Conservation (phyloP, 202 grass and related monocot species). For the Carex arenaria region DNA sequence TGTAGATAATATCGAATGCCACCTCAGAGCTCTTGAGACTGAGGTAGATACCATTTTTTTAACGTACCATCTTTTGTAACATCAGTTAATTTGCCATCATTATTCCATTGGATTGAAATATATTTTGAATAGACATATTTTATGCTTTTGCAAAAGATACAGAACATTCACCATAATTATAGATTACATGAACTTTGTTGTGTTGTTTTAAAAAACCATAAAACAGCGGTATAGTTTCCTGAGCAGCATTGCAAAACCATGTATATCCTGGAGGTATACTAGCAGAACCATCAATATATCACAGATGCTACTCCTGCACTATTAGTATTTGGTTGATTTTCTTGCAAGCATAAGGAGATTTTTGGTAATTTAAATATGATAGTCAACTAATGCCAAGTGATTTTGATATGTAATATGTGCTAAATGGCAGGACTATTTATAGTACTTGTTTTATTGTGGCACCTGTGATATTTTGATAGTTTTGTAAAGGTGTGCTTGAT, state of each 20-base stretch:
- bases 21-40: conserved; percentile 58
- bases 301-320: background rate
- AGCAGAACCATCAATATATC: background rate
- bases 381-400: background rate
- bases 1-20: conserved; percentile 86
- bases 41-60: conserved; percentile 45
- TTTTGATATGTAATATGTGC: background rate
- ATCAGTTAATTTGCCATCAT: conserved; percentile 19
- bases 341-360: background rate
- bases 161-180: background rate
- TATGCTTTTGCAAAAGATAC: background rate
- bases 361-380: background rate
- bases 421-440: background rate
- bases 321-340: too few species aligned
- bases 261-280: background rate
- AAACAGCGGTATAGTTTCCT: background rate
- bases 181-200: background rate
- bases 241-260: background rate
- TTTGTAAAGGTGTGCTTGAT: background rate
- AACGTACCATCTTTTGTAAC: background rate
- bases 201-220: background rate
- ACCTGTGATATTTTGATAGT: background rate
- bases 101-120: background rate
- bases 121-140: background rate
- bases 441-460: background rate